A percentile compares a stretch with the other conserved stretches of the same genome.
phyloP scores from a whole-genome alignment of 495 filamentous ascomycete genomes.

The Penicillium atrosanguineum region DNA sequence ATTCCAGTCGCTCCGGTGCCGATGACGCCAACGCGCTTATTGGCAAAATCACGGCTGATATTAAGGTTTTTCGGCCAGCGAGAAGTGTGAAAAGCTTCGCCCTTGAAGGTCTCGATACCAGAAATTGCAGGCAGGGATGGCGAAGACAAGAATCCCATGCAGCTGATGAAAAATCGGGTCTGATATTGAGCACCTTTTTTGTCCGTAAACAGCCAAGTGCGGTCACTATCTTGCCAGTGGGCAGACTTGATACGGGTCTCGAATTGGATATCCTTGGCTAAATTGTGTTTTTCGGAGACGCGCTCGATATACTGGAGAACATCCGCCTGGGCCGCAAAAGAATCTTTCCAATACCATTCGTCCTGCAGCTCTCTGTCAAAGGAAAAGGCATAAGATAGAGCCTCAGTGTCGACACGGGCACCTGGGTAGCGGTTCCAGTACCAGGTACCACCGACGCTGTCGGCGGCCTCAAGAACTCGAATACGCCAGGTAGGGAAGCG shows the following conservation, averaged over 20 bases:
- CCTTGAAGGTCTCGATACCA: slow-evolving; percentile 24
- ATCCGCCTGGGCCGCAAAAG: slow-evolving; percentile 22
- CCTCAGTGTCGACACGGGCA: slow-evolving; percentile 24
- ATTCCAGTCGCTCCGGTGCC: slow-evolving; percentile 52
- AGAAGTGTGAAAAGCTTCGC: slow-evolving; percentile 37
- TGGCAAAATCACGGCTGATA: slow-evolving; percentile 22
- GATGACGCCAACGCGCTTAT: slow-evolving; percentile 49
- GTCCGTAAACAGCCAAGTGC: slow-evolving; percentile 19
- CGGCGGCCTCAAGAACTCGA: slow-evolving; percentile 46
- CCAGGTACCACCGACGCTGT: slow-evolving; percentile 52
- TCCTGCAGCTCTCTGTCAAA: slow-evolving; percentile 24
- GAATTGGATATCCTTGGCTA: slow-evolving; percentile 28
- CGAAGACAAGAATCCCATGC: slow-evolving; percentile 18
- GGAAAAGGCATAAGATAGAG: slow-evolving; percentile 23
- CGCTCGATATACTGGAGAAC: slow-evolving; percentile 28
- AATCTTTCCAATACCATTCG: slow-evolving; percentile 28
- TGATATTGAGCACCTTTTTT: slow-evolving; percentile 8
- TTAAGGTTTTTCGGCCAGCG: slow-evolving; percentile 42
- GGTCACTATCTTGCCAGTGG: slow-evolving; percentile 14
- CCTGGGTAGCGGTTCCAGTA: slow-evolving; percentile 40
- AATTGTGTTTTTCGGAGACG: slow-evolving; percentile 20
- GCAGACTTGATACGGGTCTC: slow-evolving; percentile 21
- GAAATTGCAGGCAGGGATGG: slow-evolving; percentile 33
- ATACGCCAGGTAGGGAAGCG: slow-evolving; percentile 37
- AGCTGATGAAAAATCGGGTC: slow-evolving; percentile 18